A percentile compares a stretch with the other conserved stretches of the same genome.
phyloP scores from a whole-genome alignment of 805 yeast species.

The Metschnikowia kofuensis region DNA sequence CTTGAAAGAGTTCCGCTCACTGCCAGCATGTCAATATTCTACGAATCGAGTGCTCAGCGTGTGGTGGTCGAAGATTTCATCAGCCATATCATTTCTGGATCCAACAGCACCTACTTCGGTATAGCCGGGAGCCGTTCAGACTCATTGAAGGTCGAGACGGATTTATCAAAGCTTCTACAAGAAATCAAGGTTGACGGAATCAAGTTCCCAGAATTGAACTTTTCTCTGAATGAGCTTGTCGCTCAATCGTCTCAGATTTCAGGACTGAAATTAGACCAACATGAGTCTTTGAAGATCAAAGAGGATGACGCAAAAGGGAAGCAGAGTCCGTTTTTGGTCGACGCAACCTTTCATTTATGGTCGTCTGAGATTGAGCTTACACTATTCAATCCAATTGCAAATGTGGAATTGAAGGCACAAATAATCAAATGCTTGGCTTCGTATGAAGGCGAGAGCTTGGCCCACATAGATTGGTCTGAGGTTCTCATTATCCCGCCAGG shows the following conservation, averaged over 20 bases:
- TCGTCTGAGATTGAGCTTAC: conserved; percentile 53
- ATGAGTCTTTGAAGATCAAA: not conserved
- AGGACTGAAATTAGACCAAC: not conserved
- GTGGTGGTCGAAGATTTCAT: conserved; percentile 17
- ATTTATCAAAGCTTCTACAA: conserved; percentile 4
- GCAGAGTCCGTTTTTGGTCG: conserved; percentile 41
- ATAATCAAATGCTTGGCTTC: conserved; percentile 48
- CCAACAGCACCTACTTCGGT: conserved; percentile 8
- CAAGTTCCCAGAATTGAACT: conserved; percentile 16
- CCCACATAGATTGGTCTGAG: conserved; percentile 42
- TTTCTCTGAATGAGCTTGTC: conserved; percentile 1
- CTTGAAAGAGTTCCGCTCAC: conserved; percentile 18
- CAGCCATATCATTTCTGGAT: conserved; percentile 21
- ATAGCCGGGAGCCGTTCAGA: conserved; percentile 1
- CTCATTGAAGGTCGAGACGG: not conserved
- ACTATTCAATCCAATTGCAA: conserved; percentile 51
- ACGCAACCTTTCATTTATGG: conserved; percentile 53
- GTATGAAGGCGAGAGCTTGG: conserved; percentile 45
- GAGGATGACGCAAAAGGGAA: not conserved
- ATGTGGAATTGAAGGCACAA: conserved; percentile 41
- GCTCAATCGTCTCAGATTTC: not conserved
- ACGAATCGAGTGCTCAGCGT: conserved; percentile 6
- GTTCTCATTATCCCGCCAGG: conserved; percentile 52
- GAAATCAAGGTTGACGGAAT: conserved; percentile 15
- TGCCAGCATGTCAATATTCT: conserved; percentile 16